A percentile compares a stretch with the other conserved stretches of the same genome.
phyloP scores from a whole-genome alignment of 768 basidiomycete species.

The Terana coerulea region DNA sequence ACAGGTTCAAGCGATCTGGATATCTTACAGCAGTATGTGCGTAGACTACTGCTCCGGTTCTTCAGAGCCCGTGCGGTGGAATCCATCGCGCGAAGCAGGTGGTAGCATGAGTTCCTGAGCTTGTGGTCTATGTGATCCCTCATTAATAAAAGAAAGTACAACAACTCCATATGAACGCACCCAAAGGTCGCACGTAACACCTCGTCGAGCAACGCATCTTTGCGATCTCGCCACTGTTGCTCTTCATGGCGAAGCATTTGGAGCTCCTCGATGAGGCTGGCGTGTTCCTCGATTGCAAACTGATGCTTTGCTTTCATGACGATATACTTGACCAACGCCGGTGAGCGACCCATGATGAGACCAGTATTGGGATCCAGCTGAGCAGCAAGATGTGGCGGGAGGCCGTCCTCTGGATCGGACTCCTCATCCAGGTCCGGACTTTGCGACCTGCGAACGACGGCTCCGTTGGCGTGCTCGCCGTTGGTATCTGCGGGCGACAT shows the following conservation, averaged over 20 bases:
- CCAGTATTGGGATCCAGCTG: slow-evolving; percentile 56
- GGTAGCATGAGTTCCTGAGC: background rate
- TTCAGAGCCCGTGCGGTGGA: too few species aligned
- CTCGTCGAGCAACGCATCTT: slow-evolving; percentile 58
- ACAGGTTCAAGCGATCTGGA: too few species aligned
- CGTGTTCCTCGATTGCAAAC: slow-evolving; percentile 66
- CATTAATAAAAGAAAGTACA: background rate
- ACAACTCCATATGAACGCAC: slow-evolving; percentile 29
- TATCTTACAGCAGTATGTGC: too few species aligned
- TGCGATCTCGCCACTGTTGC: slow-evolving; percentile 49
- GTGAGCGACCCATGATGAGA: slow-evolving; percentile 66
- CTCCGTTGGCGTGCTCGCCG: slow-evolving; percentile 13
- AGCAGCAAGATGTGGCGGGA: slow-evolving; percentile 52
- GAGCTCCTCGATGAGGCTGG: slow-evolving; percentile 61
- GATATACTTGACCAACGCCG: slow-evolving; percentile 68
- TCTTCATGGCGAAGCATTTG: slow-evolving; percentile 49
- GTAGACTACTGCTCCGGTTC: too few species aligned
- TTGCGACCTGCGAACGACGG: slow-evolving; percentile 16
- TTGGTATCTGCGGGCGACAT: slow-evolving; percentile 25
- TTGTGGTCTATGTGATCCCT: background rate
- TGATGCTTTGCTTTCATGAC: slow-evolving; percentile 73
- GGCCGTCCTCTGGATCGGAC: slow-evolving; percentile 36
- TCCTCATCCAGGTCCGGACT: slow-evolving; percentile 23
- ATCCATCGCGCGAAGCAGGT: background rate
- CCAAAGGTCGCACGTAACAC: slow-evolving; percentile 48